Base-by-base conservation (phyloP, 1,284 basidiomycete genomes). In the Malassezia furfur region DNA sequence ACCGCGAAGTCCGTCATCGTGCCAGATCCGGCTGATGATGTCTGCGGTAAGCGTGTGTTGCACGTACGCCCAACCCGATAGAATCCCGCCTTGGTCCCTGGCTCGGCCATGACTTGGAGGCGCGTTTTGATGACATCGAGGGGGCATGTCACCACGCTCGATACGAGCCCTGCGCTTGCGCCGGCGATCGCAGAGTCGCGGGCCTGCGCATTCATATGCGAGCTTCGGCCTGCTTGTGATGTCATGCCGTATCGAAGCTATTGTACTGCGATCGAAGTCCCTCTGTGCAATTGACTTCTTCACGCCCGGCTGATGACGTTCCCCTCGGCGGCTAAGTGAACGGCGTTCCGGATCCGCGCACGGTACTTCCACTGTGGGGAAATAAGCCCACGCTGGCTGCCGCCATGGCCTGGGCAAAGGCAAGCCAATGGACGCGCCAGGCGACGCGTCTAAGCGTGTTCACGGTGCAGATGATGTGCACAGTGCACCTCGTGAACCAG, bases 81-180 rank as follows among this genome's bases (percentile, higher is more conserved):
- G 12, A 47, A 1, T 10, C 45, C 22, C 4, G 45, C n/a, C 11
- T 1, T 15, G 35, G 31, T n/a, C 21, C 17, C 12, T 9, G n/a
- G 19, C 9, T 49, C 68, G 50, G 49, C 63, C 64, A 94, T 89
- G 17, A 94, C 93, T 78, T 98, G 93, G 41, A 98, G 78, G 64
- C 88, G 88, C 0, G 93, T 98, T 80, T 98, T 98, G 77, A 98
- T 81, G 43, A 98, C 93, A 76, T 98, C 93, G 54, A 98, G 81
- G 7, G 93, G 93, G 76, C 94, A 98, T 9, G 93, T 98, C 57
- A 91, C 87, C 62, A 98, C 81, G 75, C 87, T 89, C 52, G 88
- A 86, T 64, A 91, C 86, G 58, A 98, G 81, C 58, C 93, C 93
- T 52, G 81, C 81, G 3, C 79, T 80, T 0, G 80, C 80, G 17